Conservation (phyloP, 306 rosid genomes). For the Cicer cuneatum region DNA sequence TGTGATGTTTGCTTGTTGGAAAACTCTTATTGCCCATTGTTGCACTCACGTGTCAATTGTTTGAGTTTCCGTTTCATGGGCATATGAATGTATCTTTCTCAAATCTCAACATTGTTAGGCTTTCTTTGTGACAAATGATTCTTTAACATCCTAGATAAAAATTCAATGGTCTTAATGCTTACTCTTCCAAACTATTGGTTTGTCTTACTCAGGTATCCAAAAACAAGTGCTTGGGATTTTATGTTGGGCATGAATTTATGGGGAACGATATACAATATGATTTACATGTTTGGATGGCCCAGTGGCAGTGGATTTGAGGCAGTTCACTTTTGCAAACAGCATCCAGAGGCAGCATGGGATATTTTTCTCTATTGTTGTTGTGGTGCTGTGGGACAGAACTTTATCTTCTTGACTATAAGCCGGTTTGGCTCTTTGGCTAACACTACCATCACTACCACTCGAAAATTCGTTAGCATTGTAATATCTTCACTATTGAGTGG, state of each 20-base stretch:
- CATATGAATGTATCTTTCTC: constrained; percentile 29
- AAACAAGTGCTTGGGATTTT: constrained; percentile 95
- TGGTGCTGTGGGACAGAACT: constrained; percentile 98
- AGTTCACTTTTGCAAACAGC: constrained; percentile 75
- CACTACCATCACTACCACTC: constrained; percentile 97
- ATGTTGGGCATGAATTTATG: constrained; percentile 98
- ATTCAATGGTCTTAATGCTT: constrained; percentile 13
- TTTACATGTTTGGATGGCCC: constrained; percentile 95
- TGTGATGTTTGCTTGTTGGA: constrained; percentile 38
- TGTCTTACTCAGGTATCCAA: constrained; percentile 73
- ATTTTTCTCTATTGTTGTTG: constrained; percentile 84
- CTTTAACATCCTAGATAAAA: not conserved
- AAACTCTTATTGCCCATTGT: constrained; percentile 17
- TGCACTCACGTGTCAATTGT: constrained; percentile 11
- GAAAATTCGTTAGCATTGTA: constrained; percentile 96
- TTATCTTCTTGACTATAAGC: constrained; percentile 93
- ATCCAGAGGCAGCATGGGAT: constrained; percentile 98
- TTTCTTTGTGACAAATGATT: constrained; percentile 13
- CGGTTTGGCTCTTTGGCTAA: constrained; percentile 92
- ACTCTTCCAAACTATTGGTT: constrained; percentile 25
- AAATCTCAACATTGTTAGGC: constrained; percentile 18
- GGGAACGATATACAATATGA: constrained; percentile 91
- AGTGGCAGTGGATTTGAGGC: constrained; percentile 77
- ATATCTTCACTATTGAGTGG: constrained; percentile 92
- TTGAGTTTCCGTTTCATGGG: constrained; percentile 19